phyloP scores from a whole-genome alignment of 768 basidiomycete genomes.

The Clitopilus passeckerianus region DNA sequence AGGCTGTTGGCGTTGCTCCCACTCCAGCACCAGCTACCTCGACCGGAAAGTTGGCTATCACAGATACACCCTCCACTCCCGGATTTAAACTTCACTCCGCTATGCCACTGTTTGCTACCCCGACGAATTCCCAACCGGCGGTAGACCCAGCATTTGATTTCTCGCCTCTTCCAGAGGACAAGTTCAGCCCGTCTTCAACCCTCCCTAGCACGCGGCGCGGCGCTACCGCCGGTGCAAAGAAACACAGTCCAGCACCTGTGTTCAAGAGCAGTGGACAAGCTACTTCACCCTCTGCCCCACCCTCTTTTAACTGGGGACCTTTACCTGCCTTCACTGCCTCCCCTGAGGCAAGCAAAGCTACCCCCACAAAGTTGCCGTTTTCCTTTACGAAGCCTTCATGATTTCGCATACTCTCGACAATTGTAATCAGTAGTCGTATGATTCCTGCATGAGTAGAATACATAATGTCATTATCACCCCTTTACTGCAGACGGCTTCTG shows the following conservation, averaged over 20 bases:
- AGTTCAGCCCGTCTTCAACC: conserved; percentile 32
- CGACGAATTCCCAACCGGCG: conserved; percentile 7
- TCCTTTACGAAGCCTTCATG: not conserved
- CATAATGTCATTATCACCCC: not conserved
- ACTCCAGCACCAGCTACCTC: not conserved
- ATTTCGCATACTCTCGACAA: not conserved
- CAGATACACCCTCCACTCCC: conserved; percentile 4
- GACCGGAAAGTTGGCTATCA: not conserved
- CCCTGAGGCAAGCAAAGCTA: not conserved
- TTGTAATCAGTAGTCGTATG: not conserved
- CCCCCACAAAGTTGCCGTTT: not conserved
- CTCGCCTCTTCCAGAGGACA: conserved; percentile 30
- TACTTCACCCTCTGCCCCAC: conserved; percentile 19
- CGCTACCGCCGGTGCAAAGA: conserved; percentile 27
- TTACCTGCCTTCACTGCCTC: conserved; percentile 36
- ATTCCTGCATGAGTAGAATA: not conserved
- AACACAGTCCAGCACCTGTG: conserved; percentile 33
- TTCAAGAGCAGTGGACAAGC: conserved; percentile 25
- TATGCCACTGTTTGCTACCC: conserved; percentile 21
- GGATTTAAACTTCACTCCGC: conserved; percentile 16
- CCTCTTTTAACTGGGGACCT: conserved; percentile 60
- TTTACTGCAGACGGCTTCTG: not conserved
- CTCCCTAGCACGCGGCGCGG: conserved; percentile 26
- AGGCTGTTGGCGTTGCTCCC: conserved; percentile 21
- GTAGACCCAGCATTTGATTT: conserved; percentile 14